A percentile compares a stretch with the other conserved stretches of the same genome.
Evolutionary conservation across 108 stramenopile species (phyloP).

Genomic region (Fistulifera pelliculosa): DNA sequence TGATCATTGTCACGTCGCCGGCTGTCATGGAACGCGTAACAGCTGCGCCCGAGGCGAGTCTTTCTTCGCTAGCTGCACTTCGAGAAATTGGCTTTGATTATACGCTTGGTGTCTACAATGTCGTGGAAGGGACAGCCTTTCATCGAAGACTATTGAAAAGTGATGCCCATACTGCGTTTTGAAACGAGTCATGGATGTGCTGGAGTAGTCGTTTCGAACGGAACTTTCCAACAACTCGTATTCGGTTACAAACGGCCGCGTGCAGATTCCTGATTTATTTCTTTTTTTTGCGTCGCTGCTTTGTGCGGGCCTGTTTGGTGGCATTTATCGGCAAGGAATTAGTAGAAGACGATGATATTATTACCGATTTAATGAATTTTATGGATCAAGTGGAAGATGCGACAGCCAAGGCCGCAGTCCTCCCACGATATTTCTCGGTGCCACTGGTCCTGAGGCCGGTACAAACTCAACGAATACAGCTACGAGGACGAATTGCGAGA

Average conservation of each 20-base stretch:
- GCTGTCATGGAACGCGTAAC: slow-evolving; percentile 17
- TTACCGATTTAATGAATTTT: slow-evolving; percentile 13
- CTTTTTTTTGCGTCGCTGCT: slow-evolving; percentile 22
- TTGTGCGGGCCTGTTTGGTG: slow-evolving; percentile 25
- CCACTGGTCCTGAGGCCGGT: slow-evolving; percentile 28
- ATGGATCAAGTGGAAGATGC: slow-evolving; percentile 41
- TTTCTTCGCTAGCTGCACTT: slow-evolving; percentile 29
- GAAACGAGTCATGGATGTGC: too few relatives aligned
- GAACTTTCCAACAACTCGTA: slow-evolving; percentile 3
- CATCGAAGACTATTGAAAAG: slow-evolving; percentile 31
- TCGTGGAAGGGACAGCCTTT: slow-evolving; percentile 31
- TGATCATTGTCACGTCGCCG: slow-evolving; percentile 26
- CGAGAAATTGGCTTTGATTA: slow-evolving; percentile 45
- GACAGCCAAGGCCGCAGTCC: slow-evolving; percentile 39
- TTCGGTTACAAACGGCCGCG: neutral
- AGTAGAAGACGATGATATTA: slow-evolving; percentile 9
- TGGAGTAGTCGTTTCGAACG: too few relatives aligned
- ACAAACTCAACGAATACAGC: slow-evolving; percentile 15
- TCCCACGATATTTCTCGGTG: slow-evolving; percentile 27
- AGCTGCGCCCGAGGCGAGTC: slow-evolving; percentile 22
- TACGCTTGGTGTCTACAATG: slow-evolving; percentile 35
- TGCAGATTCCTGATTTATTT: slow-evolving; percentile 25
- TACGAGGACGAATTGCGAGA: slow-evolving; percentile 18
- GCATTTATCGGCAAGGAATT: slow-evolving; percentile 21
- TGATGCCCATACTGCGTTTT: too few relatives aligned